A percentile compares a stretch with the other conserved stretches of the same genome.
Evolutionary conservation across 805 yeast species (phyloP).

Genomic region (Saccharomycopsis selenospora): DNA sequence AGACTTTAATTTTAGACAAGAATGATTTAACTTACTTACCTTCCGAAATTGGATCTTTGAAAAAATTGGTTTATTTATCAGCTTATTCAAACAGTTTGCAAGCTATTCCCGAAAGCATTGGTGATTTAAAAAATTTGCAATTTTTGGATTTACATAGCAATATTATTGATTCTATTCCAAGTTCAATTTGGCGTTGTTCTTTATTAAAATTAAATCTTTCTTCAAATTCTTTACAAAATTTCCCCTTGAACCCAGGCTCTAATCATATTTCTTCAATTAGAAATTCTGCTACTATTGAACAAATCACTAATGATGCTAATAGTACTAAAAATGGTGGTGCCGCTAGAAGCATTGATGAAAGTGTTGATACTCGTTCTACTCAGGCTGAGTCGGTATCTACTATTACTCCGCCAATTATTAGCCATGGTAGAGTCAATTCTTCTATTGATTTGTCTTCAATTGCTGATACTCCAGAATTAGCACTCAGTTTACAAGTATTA

Average conservation of each 20-base stretch:
- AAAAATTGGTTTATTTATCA: slow-evolving; percentile 58
- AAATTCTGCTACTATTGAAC: not conserved
- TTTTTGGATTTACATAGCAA: slow-evolving; percentile 65
- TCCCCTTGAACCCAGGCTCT: slow-evolving; percentile 20
- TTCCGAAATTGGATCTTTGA: slow-evolving; percentile 51
- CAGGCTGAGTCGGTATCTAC: too few species aligned
- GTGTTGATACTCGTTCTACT: too few species aligned
- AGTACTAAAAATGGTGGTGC: not conserved
- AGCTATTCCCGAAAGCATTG: slow-evolving; percentile 58
- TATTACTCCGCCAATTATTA: too few species aligned
- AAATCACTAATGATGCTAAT: not conserved
- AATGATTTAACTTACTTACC: slow-evolving; percentile 80
- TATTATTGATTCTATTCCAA: slow-evolving; percentile 47
- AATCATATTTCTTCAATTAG: not conserved
- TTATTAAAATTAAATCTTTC: slow-evolving; percentile 92
- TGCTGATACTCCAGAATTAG: slow-evolving; percentile 28
- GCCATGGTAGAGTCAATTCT: slow-evolving; percentile 2
- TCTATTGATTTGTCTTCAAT: not conserved
- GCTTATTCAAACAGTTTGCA: slow-evolving; percentile 69
- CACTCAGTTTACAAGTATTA: slow-evolving; percentile 48
- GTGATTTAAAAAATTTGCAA: slow-evolving; percentile 41
- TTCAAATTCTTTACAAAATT: slow-evolving; percentile 51
- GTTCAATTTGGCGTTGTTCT: slow-evolving; percentile 59
- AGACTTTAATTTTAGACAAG: slow-evolving; percentile 66
- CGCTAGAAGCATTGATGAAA: too few species aligned